A percentile compares a stretch with the other conserved stretches of the same genome.
phyloP scores from a whole-genome alignment of 2,329 filamentous ascomycete species.

The Catunica adiposa region DNA sequence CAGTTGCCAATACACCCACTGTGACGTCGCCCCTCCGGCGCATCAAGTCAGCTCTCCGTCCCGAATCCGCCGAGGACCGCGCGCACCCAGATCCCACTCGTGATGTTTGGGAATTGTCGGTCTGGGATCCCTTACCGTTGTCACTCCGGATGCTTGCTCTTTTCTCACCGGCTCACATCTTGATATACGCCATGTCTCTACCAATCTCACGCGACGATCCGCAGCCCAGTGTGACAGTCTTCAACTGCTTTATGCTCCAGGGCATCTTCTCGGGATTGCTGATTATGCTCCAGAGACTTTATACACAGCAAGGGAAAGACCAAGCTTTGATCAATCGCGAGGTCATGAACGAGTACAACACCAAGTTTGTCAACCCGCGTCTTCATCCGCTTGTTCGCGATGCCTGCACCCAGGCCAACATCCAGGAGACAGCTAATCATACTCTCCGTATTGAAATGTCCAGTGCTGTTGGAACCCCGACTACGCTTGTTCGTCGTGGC shows the following conservation, averaged over 20 bases:
- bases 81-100: constrained; percentile 65
- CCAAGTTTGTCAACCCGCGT: constrained; percentile 81
- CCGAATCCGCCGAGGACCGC: constrained; percentile 60
- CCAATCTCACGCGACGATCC: constrained; percentile 61
- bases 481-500: constrained; percentile 50
- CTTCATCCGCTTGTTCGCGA: constrained; percentile 63
- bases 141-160: constrained; percentile 70
- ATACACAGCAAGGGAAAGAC: constrained; percentile 75
- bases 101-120: constrained; percentile 85
- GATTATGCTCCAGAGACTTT: constrained; percentile 53
- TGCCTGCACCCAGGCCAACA: constrained; percentile 64
- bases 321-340: constrained; percentile 71
- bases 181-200: constrained; percentile 77
- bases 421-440: constrained; percentile 25
- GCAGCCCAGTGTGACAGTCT: constrained; percentile 68
- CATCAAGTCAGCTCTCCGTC: constrained; percentile 49
- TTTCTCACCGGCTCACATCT: constrained; percentile 85
- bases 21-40: constrained; percentile 65
- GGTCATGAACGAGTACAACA: constrained; percentile 89
- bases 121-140: constrained; percentile 86
- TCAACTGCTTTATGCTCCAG: constrained; percentile 66
- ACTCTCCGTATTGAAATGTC: constrained; percentile 23
- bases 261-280: constrained; percentile 62
- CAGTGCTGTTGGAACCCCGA: constrained; percentile 32
- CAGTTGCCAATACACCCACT: constrained; percentile 67